Base-by-base conservation (phyloP, 2,329 filamentous ascomycete genomes). In the Monilinia fructigena region DNA sequence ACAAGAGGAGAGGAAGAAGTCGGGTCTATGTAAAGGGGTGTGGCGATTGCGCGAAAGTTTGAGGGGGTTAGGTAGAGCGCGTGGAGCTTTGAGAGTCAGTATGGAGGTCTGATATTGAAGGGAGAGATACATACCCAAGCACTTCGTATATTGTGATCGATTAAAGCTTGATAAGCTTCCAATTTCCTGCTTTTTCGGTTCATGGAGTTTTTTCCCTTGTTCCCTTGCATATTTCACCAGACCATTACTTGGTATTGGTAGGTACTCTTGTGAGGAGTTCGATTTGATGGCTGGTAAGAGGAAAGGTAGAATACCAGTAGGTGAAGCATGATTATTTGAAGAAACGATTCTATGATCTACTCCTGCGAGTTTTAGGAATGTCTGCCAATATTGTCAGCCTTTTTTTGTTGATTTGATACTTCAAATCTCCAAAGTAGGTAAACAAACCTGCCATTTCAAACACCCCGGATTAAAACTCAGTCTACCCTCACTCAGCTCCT, bases 281-380 rank as follows among this genome's bases (percentile, higher is more conserved):
- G 69, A 56, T 31, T 72, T 67, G 35, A 71, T 67, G 35, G 78
- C 70, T 12, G 91, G 89, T 11, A 94, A 83, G 54, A 99, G 83
- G 79, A 96, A 98, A 0, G 95, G 95, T 18, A 98, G 83, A n/a
- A 88, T 83, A 67, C 94, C 93, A 28, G 89, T 89, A 0, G 94
- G 94, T 2, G 93, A 97, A 62, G 94, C 93, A 80, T 98, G 95
- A 78, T 98, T 98, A 72, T 87, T 96, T 4, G 93, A 96, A 5
- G 91, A 80, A 8, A 86, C 80, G 62, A 89, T 80, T 63, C 81
- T 81, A 76, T 93, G 89, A 5, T 86, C 79, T 67, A 97, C 82
- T 52, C 84, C 84, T 61, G 87, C 84, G 73, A 97, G 91, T 73
- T 86, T 91, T 69, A 99, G 83, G 77, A 92, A 95, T 40, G 93